Conservation (phyloP, 768 basidiomycete species). For the Dictyophora rubrovolvata region DNA sequence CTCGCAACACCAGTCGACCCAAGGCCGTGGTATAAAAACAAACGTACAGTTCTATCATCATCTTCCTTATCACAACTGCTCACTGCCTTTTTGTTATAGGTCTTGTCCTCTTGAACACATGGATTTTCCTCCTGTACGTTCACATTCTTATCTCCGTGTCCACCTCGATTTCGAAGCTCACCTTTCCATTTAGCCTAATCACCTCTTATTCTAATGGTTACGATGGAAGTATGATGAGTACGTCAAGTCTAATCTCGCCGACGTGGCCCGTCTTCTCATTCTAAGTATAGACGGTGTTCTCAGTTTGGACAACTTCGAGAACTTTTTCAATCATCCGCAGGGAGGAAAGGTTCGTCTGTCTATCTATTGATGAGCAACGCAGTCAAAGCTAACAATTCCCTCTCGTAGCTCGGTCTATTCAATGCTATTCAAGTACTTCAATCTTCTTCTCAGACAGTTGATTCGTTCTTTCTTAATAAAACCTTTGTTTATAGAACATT, state of each 20-base stretch:
- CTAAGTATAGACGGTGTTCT: slow-evolving; percentile 19
- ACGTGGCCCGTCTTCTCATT: background rate
- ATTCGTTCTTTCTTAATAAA: background rate
- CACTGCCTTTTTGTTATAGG: slow-evolving; percentile 21
- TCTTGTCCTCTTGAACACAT: slow-evolving; percentile 52
- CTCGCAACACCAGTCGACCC: slow-evolving; percentile 49
- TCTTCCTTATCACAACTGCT: background rate
- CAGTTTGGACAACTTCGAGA: slow-evolving; percentile 20
- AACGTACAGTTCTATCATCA: slow-evolving; percentile 32
- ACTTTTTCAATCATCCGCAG: slow-evolving; percentile 19
- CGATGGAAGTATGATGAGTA: slow-evolving; percentile 22
- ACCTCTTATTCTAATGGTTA: slow-evolving; percentile 26
- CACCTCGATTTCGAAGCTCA: background rate
- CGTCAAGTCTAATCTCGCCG: background rate
- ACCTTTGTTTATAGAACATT: slow-evolving; percentile 16
- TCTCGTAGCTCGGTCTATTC: slow-evolving; percentile 19
- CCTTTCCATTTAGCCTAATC: slow-evolving; percentile 16
- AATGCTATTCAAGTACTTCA: slow-evolving; percentile 22
- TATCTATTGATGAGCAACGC: background rate
- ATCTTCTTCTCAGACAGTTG: background rate
- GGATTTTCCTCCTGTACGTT: slow-evolving; percentile 36
- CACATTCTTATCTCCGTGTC: background rate
- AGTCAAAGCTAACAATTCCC: background rate
- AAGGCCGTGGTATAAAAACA: slow-evolving; percentile 68
- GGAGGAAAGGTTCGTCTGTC: slow-evolving; percentile 12